These are phyloP conservation scores for Penicillium daleae DNA, from an alignment of 495 filamentous ascomycete genomes.

Conservation along the genomic window DNA sequence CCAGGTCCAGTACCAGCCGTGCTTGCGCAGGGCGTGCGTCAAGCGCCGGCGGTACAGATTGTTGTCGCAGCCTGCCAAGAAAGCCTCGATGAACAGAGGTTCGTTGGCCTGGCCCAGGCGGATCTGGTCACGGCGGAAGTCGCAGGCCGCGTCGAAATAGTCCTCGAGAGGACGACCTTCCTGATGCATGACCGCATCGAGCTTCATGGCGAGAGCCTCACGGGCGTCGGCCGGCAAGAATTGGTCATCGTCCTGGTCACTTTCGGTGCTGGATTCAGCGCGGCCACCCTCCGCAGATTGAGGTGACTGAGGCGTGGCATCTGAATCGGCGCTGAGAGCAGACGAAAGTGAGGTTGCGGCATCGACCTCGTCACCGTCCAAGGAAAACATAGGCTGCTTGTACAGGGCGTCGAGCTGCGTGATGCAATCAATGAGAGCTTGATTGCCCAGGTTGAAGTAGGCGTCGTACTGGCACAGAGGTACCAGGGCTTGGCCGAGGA, in stretches of 20 bases:
- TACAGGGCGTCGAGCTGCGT: slow-evolving; percentile 9
- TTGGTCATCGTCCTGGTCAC: neutral
- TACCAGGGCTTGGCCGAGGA: slow-evolving; percentile 1
- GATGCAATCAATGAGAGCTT: slow-evolving; percentile 12
- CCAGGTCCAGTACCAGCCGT: slow-evolving; percentile 17
- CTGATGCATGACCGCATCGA: slow-evolving; percentile 14
- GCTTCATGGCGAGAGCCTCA: neutral
- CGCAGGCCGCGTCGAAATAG: slow-evolving; percentile 17
- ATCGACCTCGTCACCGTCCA: neutral
- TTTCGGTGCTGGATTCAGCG: neutral
- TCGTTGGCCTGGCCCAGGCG: neutral
- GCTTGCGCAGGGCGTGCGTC: slow-evolving; percentile 16
- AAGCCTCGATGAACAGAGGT: slow-evolving; percentile 5
- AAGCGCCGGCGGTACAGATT: slow-evolving; percentile 20
- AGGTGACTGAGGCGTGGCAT: neutral
- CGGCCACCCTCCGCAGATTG: neutral
- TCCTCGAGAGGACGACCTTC: slow-evolving; percentile 10
- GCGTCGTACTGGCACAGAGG: slow-evolving; percentile 7
- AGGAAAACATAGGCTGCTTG: neutral
- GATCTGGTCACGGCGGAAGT: neutral
- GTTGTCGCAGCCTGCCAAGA: slow-evolving; percentile 19
- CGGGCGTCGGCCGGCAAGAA: neutral
- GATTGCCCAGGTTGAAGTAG: neutral
- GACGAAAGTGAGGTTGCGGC: neutral
- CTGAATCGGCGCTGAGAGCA: slow-evolving; percentile 1